Percentiles rank a stretch among this genome's conserved stretches.
These are phyloP conservation scores for Mycena maculata DNA, from an alignment of 768 basidiomycete genomes.

Conservation along the genomic window DNA sequence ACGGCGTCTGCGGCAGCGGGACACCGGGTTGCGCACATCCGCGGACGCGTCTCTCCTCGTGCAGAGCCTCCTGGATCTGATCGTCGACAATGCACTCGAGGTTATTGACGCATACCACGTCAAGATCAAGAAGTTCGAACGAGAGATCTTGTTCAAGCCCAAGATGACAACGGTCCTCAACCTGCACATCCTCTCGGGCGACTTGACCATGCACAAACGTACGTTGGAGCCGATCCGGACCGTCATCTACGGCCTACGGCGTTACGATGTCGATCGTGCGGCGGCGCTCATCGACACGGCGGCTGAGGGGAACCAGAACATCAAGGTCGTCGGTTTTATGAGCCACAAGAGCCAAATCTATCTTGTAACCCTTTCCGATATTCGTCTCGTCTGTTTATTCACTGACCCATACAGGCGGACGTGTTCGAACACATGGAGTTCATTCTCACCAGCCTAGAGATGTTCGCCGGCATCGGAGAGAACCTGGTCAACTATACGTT, in stretches of 20 bases:
- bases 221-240: conserved; percentile 80
- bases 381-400: not conserved
- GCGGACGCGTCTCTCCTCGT: conserved; percentile 79
- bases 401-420: conserved; percentile 61
- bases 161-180: conserved; percentile 69
- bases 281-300: conserved; percentile 65
- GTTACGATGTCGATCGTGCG: conserved; percentile 77
- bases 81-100: conserved; percentile 76
- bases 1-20: conserved; percentile 67
- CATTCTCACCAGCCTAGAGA: conserved; percentile 75
- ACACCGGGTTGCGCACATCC: conserved; percentile 70
- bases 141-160: conserved; percentile 68
- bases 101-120: conserved; percentile 77
- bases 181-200: conserved; percentile 80
- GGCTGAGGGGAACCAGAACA: conserved; percentile 44
- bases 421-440: conserved; percentile 85
- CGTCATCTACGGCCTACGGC: conserved; percentile 73
- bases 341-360: conserved; percentile 79
- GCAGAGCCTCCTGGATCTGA: conserved; percentile 74
- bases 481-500: conserved; percentile 82
- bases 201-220: conserved; percentile 79
- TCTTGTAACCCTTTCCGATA: conserved; percentile 60
- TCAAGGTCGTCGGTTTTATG: conserved; percentile 70
- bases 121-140: conserved; percentile 73
- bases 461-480: conserved; percentile 78